phyloP scores from a whole-genome alignment of 2,329 filamentous ascomycete genomes.

The Diaporthe caulivora region DNA sequence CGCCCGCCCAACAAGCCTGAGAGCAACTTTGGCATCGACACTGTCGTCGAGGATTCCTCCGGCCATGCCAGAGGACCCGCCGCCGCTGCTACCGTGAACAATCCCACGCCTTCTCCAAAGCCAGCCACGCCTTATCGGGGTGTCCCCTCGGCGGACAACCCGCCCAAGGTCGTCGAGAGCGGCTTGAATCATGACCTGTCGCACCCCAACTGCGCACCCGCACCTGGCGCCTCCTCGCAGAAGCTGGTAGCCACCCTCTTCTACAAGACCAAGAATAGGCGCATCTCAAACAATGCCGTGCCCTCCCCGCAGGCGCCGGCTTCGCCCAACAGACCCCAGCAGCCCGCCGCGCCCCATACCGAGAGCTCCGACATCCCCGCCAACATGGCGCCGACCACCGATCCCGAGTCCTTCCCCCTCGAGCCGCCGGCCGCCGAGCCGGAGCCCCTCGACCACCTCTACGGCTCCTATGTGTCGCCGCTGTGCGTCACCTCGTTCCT shows the following conservation, averaged over 20 bases:
- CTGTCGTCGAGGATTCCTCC: slow-evolving; percentile 70
- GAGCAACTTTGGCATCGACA: slow-evolving; percentile 72
- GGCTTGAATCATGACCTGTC: slow-evolving; percentile 73
- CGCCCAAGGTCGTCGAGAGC: slow-evolving; percentile 71
- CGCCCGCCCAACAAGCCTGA: slow-evolving; percentile 68
- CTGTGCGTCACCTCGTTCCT: slow-evolving; percentile 76
- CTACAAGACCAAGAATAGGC: slow-evolving; percentile 63
- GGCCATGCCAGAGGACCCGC: slow-evolving; percentile 46
- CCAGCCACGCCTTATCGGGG: slow-evolving; percentile 64
- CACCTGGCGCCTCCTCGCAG: slow-evolving; percentile 60
- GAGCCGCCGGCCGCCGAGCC: slow-evolving; percentile 68
- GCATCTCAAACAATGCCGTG: slow-evolving; percentile 50
- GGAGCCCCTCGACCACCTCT: slow-evolving; percentile 73
- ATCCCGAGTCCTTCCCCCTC: slow-evolving; percentile 70
- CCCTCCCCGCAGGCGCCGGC: slow-evolving; percentile 51
- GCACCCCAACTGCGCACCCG: slow-evolving; percentile 72
- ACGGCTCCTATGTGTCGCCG: slow-evolving; percentile 74
- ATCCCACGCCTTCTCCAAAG: slow-evolving; percentile 1
- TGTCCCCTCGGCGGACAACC: slow-evolving; percentile 69
- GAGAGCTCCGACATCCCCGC: slow-evolving; percentile 58
- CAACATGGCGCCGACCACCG: slow-evolving; percentile 71
- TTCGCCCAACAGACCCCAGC: slow-evolving; percentile 43
- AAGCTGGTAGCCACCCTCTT: slow-evolving; percentile 73
- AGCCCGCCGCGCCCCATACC: slow-evolving; percentile 43
- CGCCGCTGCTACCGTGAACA: slow-evolving; percentile 10